Conservation (phyloP, 2,329 filamentous ascomycete genomes). For the Fusarium chaquense region DNA sequence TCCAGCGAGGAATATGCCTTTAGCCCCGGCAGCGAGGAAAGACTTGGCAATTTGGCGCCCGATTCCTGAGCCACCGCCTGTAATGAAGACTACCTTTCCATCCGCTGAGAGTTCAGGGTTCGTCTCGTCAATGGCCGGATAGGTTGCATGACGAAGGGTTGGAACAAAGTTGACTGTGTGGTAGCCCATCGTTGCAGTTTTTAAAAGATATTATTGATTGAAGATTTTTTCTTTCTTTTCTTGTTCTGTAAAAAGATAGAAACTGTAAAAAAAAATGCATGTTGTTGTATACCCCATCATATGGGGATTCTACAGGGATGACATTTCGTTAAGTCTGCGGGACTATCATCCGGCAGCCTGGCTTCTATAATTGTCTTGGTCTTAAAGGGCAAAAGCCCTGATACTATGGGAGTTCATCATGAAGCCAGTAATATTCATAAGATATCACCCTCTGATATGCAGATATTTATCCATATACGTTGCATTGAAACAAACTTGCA, state of each 20-base stretch:
- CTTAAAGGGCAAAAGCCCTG: neutral
- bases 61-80: constrained; percentile 3
- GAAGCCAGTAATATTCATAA: neutral
- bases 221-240: neutral
- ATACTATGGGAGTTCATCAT: no score
- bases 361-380: neutral
- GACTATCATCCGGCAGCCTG: no score
- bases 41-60: constrained; percentile 3
- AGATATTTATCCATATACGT: neutral
- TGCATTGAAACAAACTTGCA: neutral
- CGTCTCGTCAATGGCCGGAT: neutral
- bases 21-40: neutral
- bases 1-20: neutral
- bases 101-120: neutral
- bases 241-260: neutral
- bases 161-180: constrained; percentile 1
- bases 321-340: neutral
- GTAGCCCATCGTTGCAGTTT: neutral
- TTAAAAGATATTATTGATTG: no score
- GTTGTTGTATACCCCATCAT: neutral
- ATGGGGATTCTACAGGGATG: neutral
- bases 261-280: neutral
- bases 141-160: neutral
- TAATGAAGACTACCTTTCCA: neutral
- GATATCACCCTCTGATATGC: neutral